phyloP scores from a whole-genome alignment of 2,329 filamentous ascomycete genomes.

The Chaetomium strumarium region DNA sequence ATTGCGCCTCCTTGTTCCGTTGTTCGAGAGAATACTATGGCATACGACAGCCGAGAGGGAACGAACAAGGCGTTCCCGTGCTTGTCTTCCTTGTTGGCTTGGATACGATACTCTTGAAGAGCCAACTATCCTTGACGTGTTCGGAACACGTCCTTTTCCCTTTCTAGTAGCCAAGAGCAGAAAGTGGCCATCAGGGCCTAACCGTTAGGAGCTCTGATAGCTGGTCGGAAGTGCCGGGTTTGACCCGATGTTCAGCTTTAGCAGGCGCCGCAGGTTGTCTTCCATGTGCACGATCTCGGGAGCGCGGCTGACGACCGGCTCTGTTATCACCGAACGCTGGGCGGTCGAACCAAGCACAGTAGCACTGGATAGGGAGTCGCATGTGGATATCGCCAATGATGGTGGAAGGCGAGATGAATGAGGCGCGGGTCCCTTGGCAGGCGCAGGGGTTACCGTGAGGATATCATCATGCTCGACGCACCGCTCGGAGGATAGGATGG shows the following conservation, averaged over 20 bases:
- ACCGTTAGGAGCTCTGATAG: slow-evolving; percentile 16
- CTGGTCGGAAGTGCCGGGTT: slow-evolving; percentile 1
- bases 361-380: too few species aligned
- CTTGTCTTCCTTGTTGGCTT: too few species aligned
- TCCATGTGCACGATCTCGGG: slow-evolving; percentile 46
- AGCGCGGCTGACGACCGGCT: slow-evolving; percentile 20
- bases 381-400: not conserved
- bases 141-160: too few species aligned
- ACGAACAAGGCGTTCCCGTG: too few species aligned
- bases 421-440: not conserved
- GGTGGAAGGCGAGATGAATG: not conserved
- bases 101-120: too few species aligned
- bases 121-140: too few species aligned
- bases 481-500: too few species aligned
- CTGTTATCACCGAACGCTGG: slow-evolving; percentile 15
- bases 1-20: not conserved
- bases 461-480: too few species aligned
- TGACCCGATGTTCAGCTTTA: slow-evolving; percentile 33
- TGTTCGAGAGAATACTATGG: too few species aligned
- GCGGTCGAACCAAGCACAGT: too few species aligned
- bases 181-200: not conserved
- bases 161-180: not conserved
- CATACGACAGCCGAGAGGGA: too few species aligned
- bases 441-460: not conserved
- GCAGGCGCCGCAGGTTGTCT: slow-evolving; percentile 46